A percentile compares a stretch with the other conserved stretches of the same genome.
Evolutionary conservation across 2,329 filamentous ascomycete genomes (phyloP).

Genomic region (Furcasterigmium furcatum): DNA sequence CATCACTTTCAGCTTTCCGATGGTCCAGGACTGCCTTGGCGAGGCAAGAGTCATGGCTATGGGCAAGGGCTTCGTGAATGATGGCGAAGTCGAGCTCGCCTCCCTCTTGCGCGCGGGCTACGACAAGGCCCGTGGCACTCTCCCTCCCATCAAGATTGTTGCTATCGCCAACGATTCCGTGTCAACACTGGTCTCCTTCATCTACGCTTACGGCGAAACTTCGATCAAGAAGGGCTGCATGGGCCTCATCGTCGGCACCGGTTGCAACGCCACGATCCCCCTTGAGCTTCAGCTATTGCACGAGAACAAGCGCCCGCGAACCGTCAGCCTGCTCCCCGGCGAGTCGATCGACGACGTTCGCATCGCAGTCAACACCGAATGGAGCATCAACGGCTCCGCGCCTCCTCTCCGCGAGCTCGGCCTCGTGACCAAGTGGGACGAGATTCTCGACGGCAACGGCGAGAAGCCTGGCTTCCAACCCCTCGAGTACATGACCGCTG

Average conservation of each 20-base stretch:
- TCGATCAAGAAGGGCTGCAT: conserved; percentile 66
- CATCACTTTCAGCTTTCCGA: conserved; percentile 69
- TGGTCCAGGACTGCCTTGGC: conserved; percentile 60
- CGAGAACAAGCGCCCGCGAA: conserved; percentile 54
- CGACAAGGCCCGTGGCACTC: conserved; percentile 37
- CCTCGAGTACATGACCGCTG: conserved; percentile 81
- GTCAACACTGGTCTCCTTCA: conserved; percentile 73
- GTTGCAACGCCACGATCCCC: conserved; percentile 77
- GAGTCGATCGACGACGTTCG: conserved; percentile 49
- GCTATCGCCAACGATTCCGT: conserved; percentile 83
- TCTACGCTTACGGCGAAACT: conserved; percentile 64
- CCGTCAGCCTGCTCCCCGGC: conserved; percentile 44
- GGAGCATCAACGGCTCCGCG: conserved; percentile 76
- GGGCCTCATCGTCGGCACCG: conserved; percentile 79
- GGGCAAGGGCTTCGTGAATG: conserved; percentile 68
- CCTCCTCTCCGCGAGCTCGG: conserved; percentile 59
- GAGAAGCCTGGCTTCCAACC: conserved; percentile 76
- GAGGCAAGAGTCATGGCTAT: conserved; percentile 64
- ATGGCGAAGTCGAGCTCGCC: conserved; percentile 57
- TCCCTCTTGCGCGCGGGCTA: conserved; percentile 59
- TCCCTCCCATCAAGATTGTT: conserved; percentile 67
- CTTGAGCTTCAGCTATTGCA: conserved; percentile 62
- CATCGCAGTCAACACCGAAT: conserved; percentile 80
- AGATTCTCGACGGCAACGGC: conserved; percentile 60
- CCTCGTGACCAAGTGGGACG: conserved; percentile 71